Evolutionary conservation across 2,329 filamentous ascomycete species (phyloP).

Genomic region (Nothopassalora personata): DNA sequence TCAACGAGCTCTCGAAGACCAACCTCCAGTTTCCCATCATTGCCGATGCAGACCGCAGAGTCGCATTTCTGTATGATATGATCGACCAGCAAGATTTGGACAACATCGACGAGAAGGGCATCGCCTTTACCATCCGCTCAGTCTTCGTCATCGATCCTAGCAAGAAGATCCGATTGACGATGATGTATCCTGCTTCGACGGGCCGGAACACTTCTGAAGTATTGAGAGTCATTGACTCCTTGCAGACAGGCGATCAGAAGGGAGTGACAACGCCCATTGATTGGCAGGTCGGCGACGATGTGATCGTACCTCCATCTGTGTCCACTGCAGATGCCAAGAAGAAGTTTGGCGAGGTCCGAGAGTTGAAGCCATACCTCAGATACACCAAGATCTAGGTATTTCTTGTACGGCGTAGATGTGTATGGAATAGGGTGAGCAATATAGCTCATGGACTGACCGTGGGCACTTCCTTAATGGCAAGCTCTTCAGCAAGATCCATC

Average conservation of each 20-base stretch:
- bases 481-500: too few relatives aligned
- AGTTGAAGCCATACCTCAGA: constrained; percentile 64
- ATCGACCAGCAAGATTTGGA: constrained; percentile 33
- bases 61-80: constrained; percentile 49
- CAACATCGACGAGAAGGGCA: constrained; percentile 39
- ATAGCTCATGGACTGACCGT: background rate
- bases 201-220: constrained; percentile 59
- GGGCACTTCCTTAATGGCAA: too few relatives aligned
- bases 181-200: constrained; percentile 87
- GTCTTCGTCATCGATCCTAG: constrained; percentile 92
- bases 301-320: constrained; percentile 81
- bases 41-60: constrained; percentile 45
- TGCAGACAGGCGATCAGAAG: constrained; percentile 73
- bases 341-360: constrained; percentile 70
- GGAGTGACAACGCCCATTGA: constrained; percentile 66
- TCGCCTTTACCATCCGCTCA: constrained; percentile 89
- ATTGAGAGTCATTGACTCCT: constrained; percentile 52
- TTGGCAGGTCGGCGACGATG: constrained; percentile 83
- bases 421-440: background rate
- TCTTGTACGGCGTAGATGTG: background rate
- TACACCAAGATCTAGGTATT: constrained; percentile 50
- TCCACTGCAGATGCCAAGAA: constrained; percentile 79
- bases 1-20: constrained; percentile 44
- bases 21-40: constrained; percentile 48
- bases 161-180: constrained; percentile 88